These are phyloP conservation scores for Rosa multiflora DNA, from an alignment of 306 rosid genomes.

Conservation along the genomic window DNA sequence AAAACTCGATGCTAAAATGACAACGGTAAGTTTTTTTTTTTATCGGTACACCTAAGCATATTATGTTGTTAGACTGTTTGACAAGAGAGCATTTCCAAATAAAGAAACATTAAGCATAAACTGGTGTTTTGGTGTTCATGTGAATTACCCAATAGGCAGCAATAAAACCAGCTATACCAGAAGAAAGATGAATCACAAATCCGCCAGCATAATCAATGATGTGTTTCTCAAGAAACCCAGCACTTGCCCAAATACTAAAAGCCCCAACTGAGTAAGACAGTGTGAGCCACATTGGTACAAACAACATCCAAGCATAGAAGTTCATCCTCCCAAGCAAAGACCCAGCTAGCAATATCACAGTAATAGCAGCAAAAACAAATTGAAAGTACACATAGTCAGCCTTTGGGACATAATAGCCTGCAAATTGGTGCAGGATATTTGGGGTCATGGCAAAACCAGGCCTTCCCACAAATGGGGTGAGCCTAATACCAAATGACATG, in stretches of 20 bases:
- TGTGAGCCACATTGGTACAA: slow-evolving; percentile 76
- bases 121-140: not conserved
- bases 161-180: slow-evolving; percentile 75
- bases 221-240: slow-evolving; percentile 36
- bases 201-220: slow-evolving; percentile 77
- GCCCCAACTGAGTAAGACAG: slow-evolving; percentile 66
- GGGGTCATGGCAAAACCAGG: slow-evolving; percentile 43
- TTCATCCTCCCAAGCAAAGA: slow-evolving; percentile 79
- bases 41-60: not conserved
- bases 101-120: not conserved
- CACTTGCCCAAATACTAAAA: slow-evolving; percentile 57
- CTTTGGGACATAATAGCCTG: slow-evolving; percentile 37
- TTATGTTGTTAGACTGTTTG: not conserved
- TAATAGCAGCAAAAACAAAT: slow-evolving; percentile 77
- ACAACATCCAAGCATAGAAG: slow-evolving; percentile 72
- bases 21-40: too few species aligned
- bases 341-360: slow-evolving; percentile 69
- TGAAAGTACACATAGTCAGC: slow-evolving; percentile 63
- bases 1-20: not conserved
- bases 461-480: slow-evolving; percentile 31
- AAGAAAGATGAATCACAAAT: slow-evolving; percentile 70
- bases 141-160: slow-evolving; percentile 72
- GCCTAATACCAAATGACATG: slow-evolving; percentile 50
- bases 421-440: slow-evolving; percentile 24
- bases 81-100: not conserved